These are phyloP conservation scores for Micromonas pusilla DNA, from an alignment of 139 green algal genomes.

Conservation along the genomic window DNA sequence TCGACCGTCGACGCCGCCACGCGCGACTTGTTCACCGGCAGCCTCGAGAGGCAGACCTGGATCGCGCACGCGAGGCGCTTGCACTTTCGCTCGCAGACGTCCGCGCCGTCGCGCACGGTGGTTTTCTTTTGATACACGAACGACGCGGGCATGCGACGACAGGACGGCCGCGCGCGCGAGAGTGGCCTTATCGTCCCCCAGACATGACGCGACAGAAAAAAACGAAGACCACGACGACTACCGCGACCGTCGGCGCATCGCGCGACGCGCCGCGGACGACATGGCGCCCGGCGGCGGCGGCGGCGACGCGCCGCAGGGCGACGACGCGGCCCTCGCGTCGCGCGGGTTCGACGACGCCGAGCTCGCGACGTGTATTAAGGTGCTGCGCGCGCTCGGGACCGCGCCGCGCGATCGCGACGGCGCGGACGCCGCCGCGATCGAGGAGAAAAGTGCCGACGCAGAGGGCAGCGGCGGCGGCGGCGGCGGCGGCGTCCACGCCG, in stretches of 20 bases:
- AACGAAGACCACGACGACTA: too few relatives aligned
- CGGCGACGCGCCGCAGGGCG: too few relatives aligned
- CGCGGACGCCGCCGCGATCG: not conserved
- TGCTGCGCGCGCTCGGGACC: slow-evolving; percentile 52
- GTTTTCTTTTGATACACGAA: slow-evolving; percentile 26
- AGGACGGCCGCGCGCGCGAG: too few relatives aligned
- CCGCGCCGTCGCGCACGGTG: slow-evolving; percentile 18
- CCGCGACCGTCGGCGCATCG: too few relatives aligned
- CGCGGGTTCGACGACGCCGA: slow-evolving; percentile 6
- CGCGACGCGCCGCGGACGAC: too few relatives aligned
- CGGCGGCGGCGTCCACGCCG: not conserved
- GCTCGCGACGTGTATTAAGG: not conserved
- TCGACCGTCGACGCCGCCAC: not conserved
- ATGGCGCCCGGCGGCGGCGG: too few relatives aligned
- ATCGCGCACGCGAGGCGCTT: slow-evolving; percentile 17
- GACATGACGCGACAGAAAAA: too few relatives aligned
- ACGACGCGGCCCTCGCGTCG: slow-evolving; percentile 44
- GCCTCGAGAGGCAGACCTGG: slow-evolving; percentile 8
- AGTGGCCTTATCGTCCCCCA: too few relatives aligned
- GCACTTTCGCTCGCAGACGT: slow-evolving; percentile 29
- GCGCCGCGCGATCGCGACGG: slow-evolving; percentile 44
- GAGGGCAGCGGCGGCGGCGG: not conserved
- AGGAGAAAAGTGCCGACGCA: not conserved
- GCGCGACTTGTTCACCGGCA: not conserved
- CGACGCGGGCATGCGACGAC: slow-evolving; percentile 16